A percentile compares a stretch with the other conserved stretches of the same genome.
These are phyloP conservation scores for Castanospermum australe DNA, from an alignment of 306 rosid species.

Conservation along the genomic window DNA sequence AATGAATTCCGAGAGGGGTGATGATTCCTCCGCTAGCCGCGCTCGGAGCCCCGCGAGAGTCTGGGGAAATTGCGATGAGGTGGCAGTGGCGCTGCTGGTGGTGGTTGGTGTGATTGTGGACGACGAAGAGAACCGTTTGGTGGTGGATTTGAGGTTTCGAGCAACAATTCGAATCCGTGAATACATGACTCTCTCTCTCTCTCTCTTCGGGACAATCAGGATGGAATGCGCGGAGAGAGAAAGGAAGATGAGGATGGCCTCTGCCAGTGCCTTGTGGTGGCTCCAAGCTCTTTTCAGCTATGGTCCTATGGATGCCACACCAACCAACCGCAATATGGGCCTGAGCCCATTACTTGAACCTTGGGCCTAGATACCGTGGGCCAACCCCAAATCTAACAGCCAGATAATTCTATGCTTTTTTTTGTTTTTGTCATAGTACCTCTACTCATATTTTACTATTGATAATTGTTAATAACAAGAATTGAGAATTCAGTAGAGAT, in stretches of 20 bases:
- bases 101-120: constrained; percentile 11
- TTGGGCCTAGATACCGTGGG: too few relatives aligned
- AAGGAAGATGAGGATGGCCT: constrained; percentile 18
- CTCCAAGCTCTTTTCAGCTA: not conserved
- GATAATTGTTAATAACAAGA: too few relatives aligned
- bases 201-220: not conserved
- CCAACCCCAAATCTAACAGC: too few relatives aligned
- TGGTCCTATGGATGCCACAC: not conserved
- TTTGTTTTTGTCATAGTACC: too few relatives aligned
- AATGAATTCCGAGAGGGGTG: constrained; percentile 53
- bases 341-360: too few relatives aligned
- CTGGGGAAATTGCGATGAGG: constrained; percentile 53
- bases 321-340: not conserved
- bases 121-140: constrained; percentile 48
- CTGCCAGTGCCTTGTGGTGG: too few relatives aligned
- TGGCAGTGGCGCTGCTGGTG: not conserved
- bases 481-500: too few relatives aligned
- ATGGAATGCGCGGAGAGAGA: not conserved
- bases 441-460: too few relatives aligned
- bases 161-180: constrained; percentile 28
- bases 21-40: constrained; percentile 69
- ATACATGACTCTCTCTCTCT: constrained; percentile 38
- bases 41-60: constrained; percentile 78
- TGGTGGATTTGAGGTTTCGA: constrained; percentile 31
- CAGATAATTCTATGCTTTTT: too few relatives aligned